Base-by-base conservation (phyloP, 2,329 filamentous ascomycete genomes). In the Cladosporium sp. region DNA sequence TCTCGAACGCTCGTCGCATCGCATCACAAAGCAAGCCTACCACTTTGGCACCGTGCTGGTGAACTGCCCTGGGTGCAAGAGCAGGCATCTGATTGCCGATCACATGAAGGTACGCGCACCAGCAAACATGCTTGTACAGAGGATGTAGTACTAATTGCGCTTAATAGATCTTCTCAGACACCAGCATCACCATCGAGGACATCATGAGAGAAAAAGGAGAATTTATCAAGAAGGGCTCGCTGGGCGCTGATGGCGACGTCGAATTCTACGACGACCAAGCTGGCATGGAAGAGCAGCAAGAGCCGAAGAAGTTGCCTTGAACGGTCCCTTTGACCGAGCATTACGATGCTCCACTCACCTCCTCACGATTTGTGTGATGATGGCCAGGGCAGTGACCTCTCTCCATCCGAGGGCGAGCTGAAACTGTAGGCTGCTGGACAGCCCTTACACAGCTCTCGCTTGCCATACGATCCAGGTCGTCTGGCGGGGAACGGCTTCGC, bases 11-110 rank as follows among this genome's bases (percentile, higher is more conserved):
- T 96, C 92, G n/a, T 85, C 88, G 14, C 96, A 99, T 80, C 86
- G 86, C 59, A 84, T 99, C 72, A 92, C 92, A 32, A 97, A 98
- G 79, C 95, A 98, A 76, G 95, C 92, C 34, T 99, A 99, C 76
- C 93, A 98, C 79, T 84, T 89, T 68, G 95, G 95, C 39, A 94
- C 92, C 1, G 90, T 95, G 5, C 83, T 99, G 65, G 93, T 98
- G 69, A 89, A 90, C 36, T 99, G 95, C 76, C 94, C 95, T 0
- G 82, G 83, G 3, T 99, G 95, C 79, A 88, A 89, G 73, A 93
- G 92, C 75, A 86, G 93, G 26, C 95, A 99, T 80, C 81, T 99
- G 70, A 98, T 99, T 73, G 90, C 88, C 74, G 95, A 99, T 77
- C 91, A 99, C 77, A 80, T 99, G 59, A 88, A 86, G 71, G 86